These are phyloP conservation scores for Helotiales sp. DNA, from an alignment of 2,329 filamentous ascomycete species.

Conservation along the genomic window DNA sequence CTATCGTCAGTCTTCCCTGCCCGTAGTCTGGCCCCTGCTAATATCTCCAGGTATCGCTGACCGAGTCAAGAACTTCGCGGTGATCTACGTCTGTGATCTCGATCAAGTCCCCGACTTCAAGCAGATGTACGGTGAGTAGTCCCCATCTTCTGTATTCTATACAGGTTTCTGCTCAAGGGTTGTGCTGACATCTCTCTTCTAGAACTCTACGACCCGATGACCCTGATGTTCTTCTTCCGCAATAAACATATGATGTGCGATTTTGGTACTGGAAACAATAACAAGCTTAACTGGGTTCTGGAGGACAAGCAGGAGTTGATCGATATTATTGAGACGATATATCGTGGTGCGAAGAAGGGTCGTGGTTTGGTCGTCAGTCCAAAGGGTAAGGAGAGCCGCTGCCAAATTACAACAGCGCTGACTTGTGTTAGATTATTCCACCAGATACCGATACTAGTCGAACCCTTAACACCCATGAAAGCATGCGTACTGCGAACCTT, in stretches of 20 bases:
- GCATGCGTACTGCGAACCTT: neutral
- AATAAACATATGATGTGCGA: slow-evolving; percentile 99
- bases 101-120: slow-evolving; percentile 92
- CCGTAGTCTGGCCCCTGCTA: too few relatives aligned
- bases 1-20: neutral
- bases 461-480: neutral
- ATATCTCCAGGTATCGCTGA: slow-evolving; percentile 67
- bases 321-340: slow-evolving; percentile 97
- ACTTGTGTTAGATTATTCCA: slow-evolving; percentile 54
- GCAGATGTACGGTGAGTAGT: slow-evolving; percentile 76
- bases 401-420: slow-evolving; percentile 2
- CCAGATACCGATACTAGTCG: slow-evolving; percentile 64
- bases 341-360: slow-evolving; percentile 97
- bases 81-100: slow-evolving; percentile 92
- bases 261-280: slow-evolving; percentile 98
- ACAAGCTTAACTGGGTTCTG: slow-evolving; percentile 94
- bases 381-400: slow-evolving; percentile 55
- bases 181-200: slow-evolving; percentile 6
- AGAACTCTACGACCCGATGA: slow-evolving; percentile 84
- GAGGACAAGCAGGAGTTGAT: slow-evolving; percentile 99
- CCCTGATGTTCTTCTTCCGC: slow-evolving; percentile 96
- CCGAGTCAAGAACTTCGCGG: slow-evolving; percentile 88
- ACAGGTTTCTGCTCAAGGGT: slow-evolving; percentile 1
- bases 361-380: slow-evolving; percentile 94
- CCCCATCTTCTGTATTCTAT: neutral